Conservation (phyloP, 306 rosid genomes). For the Rosa lucieae region DNA sequence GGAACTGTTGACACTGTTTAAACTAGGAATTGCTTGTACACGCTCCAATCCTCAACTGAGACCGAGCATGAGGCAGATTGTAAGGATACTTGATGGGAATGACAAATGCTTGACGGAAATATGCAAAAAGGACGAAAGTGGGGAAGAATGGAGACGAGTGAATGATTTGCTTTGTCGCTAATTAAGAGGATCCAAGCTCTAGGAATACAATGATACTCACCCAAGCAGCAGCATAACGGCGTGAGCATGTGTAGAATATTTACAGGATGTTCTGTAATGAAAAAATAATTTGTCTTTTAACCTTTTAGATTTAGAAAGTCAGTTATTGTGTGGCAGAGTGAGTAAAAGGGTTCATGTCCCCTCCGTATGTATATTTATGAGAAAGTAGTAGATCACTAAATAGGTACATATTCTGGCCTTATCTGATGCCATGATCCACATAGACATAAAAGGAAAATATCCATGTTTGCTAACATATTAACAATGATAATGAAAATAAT, state of each 20-base stretch:
- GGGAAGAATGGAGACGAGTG: conserved; percentile 67
- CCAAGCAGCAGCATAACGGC: conserved; percentile 8
- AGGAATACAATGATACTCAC: conserved; percentile 69
- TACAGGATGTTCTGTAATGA: conserved; percentile 5
- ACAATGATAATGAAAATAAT: background rate
- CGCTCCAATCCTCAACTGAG: conserved; percentile 52
- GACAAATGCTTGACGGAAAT: conserved; percentile 45
- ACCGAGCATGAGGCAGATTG: conserved; percentile 85
- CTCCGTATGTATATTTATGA: conserved; percentile 21
- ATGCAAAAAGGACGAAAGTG: conserved; percentile 43
- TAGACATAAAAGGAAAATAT: background rate
- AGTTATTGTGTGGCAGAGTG: conserved; percentile 24
- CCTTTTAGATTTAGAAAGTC: conserved; percentile 18
- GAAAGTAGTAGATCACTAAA: background rate
- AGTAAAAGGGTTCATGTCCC: conserved; percentile 18
- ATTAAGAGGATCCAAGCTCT: conserved; percentile 85
- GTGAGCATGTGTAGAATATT: background rate
- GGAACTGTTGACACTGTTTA: conserved; percentile 64
- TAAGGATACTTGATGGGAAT: conserved; percentile 74
- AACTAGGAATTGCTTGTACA: conserved; percentile 73
- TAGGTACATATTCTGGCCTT: background rate
- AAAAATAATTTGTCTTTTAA: conserved; percentile 1
- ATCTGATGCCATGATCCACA: conserved; percentile 13
- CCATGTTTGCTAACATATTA: background rate
- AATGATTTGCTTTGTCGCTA: conserved; percentile 61